Evolutionary conservation across 208 protist genomes (phyloP).

Genomic region (Angomonas deanei): DNA sequence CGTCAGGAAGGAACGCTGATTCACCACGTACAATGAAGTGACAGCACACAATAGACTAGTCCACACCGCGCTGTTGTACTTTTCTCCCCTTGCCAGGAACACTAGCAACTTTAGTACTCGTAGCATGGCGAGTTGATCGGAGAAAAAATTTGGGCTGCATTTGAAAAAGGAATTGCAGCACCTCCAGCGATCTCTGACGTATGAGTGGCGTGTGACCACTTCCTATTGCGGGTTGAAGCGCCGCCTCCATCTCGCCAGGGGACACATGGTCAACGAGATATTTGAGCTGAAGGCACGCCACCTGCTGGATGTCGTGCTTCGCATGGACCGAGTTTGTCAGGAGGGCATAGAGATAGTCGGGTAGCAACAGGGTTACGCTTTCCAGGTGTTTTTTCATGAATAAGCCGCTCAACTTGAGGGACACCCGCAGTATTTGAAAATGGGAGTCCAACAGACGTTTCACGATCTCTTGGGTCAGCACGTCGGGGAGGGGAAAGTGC

Average conservation of each 20-base stretch:
- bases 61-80: neutral
- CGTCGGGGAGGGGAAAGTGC: neutral
- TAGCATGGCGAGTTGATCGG: neutral
- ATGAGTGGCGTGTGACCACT: slow-evolving; percentile 17
- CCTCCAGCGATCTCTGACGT: slow-evolving; percentile 23
- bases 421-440: slow-evolving; percentile 32
- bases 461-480: slow-evolving; percentile 13
- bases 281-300: neutral
- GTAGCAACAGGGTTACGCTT: neutral
- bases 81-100: neutral
- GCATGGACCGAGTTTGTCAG: neutral
- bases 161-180: slow-evolving; percentile 23
- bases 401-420: slow-evolving; percentile 19
- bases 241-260: neutral
- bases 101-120: neutral
- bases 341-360: neutral
- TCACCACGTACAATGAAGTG: neutral
- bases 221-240: slow-evolving; percentile 8
- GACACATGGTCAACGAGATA: neutral
- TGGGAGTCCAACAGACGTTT: slow-evolving; percentile 50
- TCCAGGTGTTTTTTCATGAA: neutral
- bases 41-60: neutral
- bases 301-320: neutral
- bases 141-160: neutral
- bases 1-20: neutral